Conservation (phyloP, 2,329 filamentous ascomycete species). For the Aaosphaeria pasadenensis region DNA sequence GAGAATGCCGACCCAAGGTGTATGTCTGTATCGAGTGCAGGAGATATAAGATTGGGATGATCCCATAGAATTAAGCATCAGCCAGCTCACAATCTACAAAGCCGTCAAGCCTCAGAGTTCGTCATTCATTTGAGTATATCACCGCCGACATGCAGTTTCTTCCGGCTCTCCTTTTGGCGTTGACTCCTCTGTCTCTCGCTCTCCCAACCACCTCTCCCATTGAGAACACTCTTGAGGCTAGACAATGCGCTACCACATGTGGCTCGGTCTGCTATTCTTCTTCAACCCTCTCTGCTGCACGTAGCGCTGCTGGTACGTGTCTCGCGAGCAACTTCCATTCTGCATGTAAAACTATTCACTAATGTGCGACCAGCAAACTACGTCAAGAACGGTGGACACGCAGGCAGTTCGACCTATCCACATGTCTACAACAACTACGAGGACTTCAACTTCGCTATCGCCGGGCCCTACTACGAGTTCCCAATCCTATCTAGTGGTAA, state of each 20-base stretch:
- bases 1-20: no score
- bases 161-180: background rate
- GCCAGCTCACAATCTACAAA: no score
- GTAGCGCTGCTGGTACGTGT: slow-evolving; percentile 46
- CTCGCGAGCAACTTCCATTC: background rate
- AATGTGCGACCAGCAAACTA: slow-evolving; percentile 28
- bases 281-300: slow-evolving; percentile 49
- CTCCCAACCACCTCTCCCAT: background rate
- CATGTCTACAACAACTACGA: slow-evolving; percentile 62
- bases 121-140: no score
- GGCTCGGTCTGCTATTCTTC: slow-evolving; percentile 53
- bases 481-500: slow-evolving; percentile 50
- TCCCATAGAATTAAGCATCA: no score
- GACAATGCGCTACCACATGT: slow-evolving; percentile 39
- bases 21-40: no score
- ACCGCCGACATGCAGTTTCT: background rate
- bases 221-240: background rate
- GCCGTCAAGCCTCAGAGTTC: no score
- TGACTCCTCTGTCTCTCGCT: background rate
- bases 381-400: slow-evolving; percentile 40
- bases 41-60: no score
- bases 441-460: slow-evolving; percentile 58
- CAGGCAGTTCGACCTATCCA: slow-evolving; percentile 50
- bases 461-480: slow-evolving; percentile 62
- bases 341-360: background rate